Evolutionary conservation across 768 basidiomycete species (phyloP).

Genomic region (Phaeotremella skinneri): DNA sequence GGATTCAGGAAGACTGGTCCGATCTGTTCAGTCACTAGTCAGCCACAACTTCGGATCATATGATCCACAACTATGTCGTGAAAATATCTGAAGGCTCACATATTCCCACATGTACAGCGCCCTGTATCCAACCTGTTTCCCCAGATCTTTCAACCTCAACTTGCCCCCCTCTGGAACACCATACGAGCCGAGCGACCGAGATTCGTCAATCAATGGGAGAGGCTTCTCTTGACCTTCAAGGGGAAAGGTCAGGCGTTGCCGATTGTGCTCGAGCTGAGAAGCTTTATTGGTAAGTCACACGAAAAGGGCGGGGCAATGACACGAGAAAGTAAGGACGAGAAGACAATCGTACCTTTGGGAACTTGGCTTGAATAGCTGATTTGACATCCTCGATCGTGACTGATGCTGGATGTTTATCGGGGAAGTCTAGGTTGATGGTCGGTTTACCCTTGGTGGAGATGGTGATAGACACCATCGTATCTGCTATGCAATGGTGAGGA

Average conservation of each 20-base stretch:
- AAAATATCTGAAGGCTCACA: slow-evolving; percentile 57
- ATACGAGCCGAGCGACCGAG: slow-evolving; percentile 61
- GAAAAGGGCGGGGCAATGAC: background rate
- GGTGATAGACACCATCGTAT: slow-evolving; percentile 59
- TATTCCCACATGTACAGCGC: slow-evolving; percentile 94
- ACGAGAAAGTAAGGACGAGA: background rate
- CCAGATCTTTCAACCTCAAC: slow-evolving; percentile 81
- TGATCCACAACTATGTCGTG: slow-evolving; percentile 12
- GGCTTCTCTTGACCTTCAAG: slow-evolving; percentile 57
- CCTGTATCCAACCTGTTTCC: slow-evolving; percentile 82
- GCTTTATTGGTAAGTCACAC: slow-evolving; percentile 6
- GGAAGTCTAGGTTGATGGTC: slow-evolving; percentile 48
- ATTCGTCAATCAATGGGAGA: slow-evolving; percentile 62
- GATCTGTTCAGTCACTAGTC: slow-evolving; percentile 55
- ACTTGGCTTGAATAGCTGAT: slow-evolving; percentile 60
- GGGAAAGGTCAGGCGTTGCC: slow-evolving; percentile 66
- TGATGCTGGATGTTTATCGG: slow-evolving; percentile 38
- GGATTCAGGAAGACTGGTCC: slow-evolving; percentile 91
- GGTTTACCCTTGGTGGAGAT: slow-evolving; percentile 59
- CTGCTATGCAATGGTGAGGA: too few species aligned
- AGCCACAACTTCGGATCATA: background rate
- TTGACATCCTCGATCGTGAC: slow-evolving; percentile 71
- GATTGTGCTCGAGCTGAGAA: slow-evolving; percentile 63
- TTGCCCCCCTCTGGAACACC: slow-evolving; percentile 63
- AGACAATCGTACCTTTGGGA: slow-evolving; percentile 56